phyloP scores from a whole-genome alignment of 2,329 filamentous ascomycete species.

The Diaporthe citrichinensis region DNA sequence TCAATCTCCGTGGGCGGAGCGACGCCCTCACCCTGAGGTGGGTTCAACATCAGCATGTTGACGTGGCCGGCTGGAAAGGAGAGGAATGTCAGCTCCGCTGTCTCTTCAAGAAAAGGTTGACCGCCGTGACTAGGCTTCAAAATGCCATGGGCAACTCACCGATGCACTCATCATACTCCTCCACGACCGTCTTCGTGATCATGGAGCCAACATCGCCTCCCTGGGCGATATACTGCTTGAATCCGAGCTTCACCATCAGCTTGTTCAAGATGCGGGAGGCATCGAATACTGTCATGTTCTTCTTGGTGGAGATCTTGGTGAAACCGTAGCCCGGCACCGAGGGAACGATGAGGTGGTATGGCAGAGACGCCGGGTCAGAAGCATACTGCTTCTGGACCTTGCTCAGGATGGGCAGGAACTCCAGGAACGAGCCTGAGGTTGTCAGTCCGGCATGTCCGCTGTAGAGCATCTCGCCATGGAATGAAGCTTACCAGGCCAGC shows the following conservation, averaged over 20 bases:
- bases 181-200: conserved; percentile 58
- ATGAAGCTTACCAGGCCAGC: conserved; percentile 60
- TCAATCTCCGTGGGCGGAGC: conserved; percentile 49
- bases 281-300: conserved; percentile 57
- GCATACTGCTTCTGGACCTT: conserved; percentile 63
- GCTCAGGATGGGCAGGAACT: conserved; percentile 67
- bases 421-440: conserved; percentile 59
- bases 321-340: conserved; percentile 68
- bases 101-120: not conserved
- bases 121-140: too few relatives aligned
- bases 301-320: conserved; percentile 60
- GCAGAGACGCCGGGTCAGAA: conserved; percentile 57
- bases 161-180: conserved; percentile 60
- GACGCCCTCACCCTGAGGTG: conserved; percentile 39
- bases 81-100: not conserved
- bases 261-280: conserved; percentile 62
- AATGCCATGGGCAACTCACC: conserved; percentile 36
- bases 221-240: conserved; percentile 67
- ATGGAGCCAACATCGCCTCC: conserved; percentile 69
- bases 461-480: not conserved
- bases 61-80: not conserved
- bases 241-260: conserved; percentile 67
- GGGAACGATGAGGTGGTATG: conserved; percentile 70
- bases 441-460: not conserved
- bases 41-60: conserved; percentile 9